These are phyloP conservation scores for Colletotrichum sp. DNA, from an alignment of 2,329 filamentous ascomycete genomes.

Conservation along the genomic window DNA sequence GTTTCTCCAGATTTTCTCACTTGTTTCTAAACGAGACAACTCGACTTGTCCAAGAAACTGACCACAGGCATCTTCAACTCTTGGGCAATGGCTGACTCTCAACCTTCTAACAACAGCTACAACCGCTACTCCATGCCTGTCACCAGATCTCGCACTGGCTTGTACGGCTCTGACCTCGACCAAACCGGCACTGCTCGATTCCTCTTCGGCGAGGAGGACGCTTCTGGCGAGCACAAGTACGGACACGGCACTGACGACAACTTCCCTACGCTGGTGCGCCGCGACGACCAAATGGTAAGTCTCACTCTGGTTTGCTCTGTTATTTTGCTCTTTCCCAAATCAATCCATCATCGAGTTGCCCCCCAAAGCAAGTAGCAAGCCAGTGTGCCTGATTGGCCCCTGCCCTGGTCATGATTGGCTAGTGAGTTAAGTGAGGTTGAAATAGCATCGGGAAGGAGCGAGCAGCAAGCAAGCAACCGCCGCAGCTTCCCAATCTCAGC, in stretches of 20 bases:
- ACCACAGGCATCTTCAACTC: background rate
- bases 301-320: background rate
- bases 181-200: constrained; percentile 87
- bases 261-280: constrained; percentile 83
- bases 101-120: constrained; percentile 54
- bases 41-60: constrained; percentile 6
- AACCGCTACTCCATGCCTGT: constrained; percentile 97
- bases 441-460: background rate
- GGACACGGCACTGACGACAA: constrained; percentile 79
- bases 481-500: background rate
- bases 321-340: background rate
- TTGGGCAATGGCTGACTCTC: constrained; percentile 17
- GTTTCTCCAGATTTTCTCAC: background rate
- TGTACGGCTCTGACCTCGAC: constrained; percentile 74
- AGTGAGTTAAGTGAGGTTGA: background rate
- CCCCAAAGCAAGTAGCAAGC: background rate
- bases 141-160: constrained; percentile 70
- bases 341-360: background rate
- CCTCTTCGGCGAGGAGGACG: constrained; percentile 82
- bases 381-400: background rate
- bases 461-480: background rate
- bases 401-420: background rate
- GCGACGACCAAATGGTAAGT: constrained; percentile 63
- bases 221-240: constrained; percentile 70
- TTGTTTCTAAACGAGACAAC: background rate